Evolutionary conservation across 2,329 filamentous ascomycete genomes (phyloP), one percentile per base, ranked within the genome.

Genomic region (Talaromyces sp.): DNA sequence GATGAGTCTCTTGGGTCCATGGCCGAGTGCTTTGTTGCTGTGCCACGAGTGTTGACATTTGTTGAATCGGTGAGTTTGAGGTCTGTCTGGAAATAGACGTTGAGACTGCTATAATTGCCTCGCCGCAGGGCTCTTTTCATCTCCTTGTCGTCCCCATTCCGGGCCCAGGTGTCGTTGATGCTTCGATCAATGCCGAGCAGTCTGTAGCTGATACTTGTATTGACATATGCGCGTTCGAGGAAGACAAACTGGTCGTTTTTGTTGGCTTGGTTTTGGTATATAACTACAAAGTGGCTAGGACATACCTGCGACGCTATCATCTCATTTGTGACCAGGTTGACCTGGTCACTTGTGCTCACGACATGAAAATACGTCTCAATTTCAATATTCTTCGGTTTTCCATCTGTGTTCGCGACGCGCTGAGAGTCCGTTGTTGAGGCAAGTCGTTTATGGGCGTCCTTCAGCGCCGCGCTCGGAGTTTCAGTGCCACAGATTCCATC

Each of bases 1-100:
- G 63, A 57, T 31, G 56, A 55, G 11, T n/a, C 27, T 61, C 61
- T 57, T 24, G 63, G 62, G 12, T 24, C 60, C 71, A 55, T 69
- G 70, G 57, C 74, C 73, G 35, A 26, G 26, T 27, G 7, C 21
- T 12, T 10, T 50, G n/a, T 41, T 27, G 56, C 17, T 43, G 31
- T 46, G 27, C 62, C 54, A 6, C 63, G 60, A 26, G 62, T 64
- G 4, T 68, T 67, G 6, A 68, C 66, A 11, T 65, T 57, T 35
- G 60, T 65, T 6, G 67, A 55, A 4, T 58, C 56, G 5, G 69
- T 63, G 0, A 68, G 63, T 32, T 75, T 69, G 17, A 85, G 75
- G 59, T 85, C 76, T 32, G 80, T 81, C 69, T 85, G 81, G 74
- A 85, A 85, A 73, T 85, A 86, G 61, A 86, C 74, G 69, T 86